Base-by-base conservation (phyloP, 352 stramenopile species). In the Pythium periplocum region DNA sequence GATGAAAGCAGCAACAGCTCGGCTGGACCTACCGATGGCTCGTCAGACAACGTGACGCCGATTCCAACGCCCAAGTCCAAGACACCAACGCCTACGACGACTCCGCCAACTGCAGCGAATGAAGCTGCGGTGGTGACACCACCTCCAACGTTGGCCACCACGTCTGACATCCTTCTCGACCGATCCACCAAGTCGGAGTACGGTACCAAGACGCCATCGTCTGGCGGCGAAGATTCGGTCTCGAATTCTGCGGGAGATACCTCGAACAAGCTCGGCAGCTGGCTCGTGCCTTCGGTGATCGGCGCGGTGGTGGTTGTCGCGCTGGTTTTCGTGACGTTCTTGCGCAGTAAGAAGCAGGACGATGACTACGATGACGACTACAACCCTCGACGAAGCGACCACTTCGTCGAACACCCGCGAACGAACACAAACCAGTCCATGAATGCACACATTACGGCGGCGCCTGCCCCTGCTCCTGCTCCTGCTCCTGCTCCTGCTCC, bases 271-370 rank as follows among this genome's bases (percentile, higher is more conserved):
- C 44, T 68, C 6, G 66, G 62, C 34, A 61, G 67, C 1, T 88
- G 75, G 75, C 62, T 88, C 45, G 75, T 85, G 49, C 78, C 78
- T 0, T 60, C 75, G 11, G 64, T 88, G 12, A 78, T 88, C 36
- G 78, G 69, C 11, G 67, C 69, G 2, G 73, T 86, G 2, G 68
- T 88, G 41, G 62, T 88, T 44, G 45, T 69, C 3, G 75, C 73
- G 4, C 53, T 88, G 32, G 39, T 82, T 3, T 59, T 88, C 53
- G 79, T 88, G 46, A 78, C 70, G 33, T 88, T 79, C 63, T 73
- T 88, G 53, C 73, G 71, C 35, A 72, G 59, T 17, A 69, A 63
- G 40, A 69, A 69, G 51, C 46, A 53, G 11, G 66, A 82, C 32
- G 67, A 78, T 37, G 68, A 78, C 39, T 26, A 26, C 17, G 17